phyloP scores from a whole-genome alignment of 352 stramenopile species.

The Globisporangium viniferum region DNA sequence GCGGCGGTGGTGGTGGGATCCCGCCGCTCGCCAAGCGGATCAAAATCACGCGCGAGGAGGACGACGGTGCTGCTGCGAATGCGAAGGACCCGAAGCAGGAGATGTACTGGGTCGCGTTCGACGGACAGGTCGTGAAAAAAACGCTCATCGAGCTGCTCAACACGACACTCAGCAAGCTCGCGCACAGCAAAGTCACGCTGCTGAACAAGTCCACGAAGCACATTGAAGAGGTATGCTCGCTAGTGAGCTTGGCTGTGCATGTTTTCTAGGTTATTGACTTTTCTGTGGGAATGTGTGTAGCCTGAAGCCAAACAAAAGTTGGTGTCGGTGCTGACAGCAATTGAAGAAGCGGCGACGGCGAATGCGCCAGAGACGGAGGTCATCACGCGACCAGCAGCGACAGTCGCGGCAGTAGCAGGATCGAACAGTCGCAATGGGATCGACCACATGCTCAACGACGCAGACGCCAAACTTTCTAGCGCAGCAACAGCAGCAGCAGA shows the following conservation, averaged over 20 bases:
- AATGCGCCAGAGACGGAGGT: background rate
- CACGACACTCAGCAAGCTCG: constrained; percentile 36
- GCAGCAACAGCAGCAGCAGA: background rate
- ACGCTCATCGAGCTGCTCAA: constrained; percentile 53
- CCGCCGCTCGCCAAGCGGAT: constrained; percentile 43
- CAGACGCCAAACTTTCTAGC: background rate
- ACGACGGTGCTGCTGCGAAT: constrained; percentile 11
- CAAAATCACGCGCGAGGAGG: constrained; percentile 35
- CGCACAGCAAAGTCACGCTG: constrained; percentile 26
- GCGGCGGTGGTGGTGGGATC: constrained; percentile 10
- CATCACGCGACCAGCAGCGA: background rate
- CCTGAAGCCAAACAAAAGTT: constrained; percentile 14
- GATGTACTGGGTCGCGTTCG: constrained; percentile 69
- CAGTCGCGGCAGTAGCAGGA: background rate
- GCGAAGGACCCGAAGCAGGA: constrained; percentile 27
- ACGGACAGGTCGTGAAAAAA: constrained; percentile 59
- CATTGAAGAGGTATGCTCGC: constrained; percentile 17
- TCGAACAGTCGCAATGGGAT: constrained; percentile 6
- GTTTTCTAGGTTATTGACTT: background rate
- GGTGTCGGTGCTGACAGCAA: constrained; percentile 12
- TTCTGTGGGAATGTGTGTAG: background rate
- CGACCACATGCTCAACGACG: constrained; percentile 13
- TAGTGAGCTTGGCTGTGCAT: background rate
- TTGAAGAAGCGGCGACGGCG: background rate
- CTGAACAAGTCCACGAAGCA: constrained; percentile 26